Percentiles rank a stretch among this genome's conserved stretches.
phyloP scores from a whole-genome alignment of 345 rosid species.

The Melaleuca quinquenervia region DNA sequence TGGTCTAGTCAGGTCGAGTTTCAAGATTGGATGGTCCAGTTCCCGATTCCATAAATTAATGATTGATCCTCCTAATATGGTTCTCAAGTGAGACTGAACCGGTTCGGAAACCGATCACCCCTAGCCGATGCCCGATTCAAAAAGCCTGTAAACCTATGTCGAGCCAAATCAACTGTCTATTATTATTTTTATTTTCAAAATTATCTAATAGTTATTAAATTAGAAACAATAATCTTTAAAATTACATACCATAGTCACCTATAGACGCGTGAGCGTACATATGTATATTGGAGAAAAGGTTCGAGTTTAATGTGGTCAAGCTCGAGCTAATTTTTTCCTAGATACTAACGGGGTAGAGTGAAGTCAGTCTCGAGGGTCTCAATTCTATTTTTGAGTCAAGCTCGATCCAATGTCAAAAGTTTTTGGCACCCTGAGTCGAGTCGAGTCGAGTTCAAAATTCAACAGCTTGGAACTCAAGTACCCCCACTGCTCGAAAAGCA shows the following conservation, averaged over 20 bases:
- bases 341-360: background rate
- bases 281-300: background rate
- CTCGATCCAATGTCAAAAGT: background rate
- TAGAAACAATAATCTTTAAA: background rate
- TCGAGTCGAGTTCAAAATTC: too few relatives aligned
- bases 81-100: too few relatives aligned
- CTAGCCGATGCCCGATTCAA: background rate
- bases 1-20: too few relatives aligned
- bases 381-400: background rate
- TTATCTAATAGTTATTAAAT: background rate
- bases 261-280: background rate
- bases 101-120: too few relatives aligned
- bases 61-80: too few relatives aligned
- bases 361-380: background rate
- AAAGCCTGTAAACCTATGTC: background rate
- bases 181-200: background rate
- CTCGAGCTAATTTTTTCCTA: background rate
- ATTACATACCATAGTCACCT: background rate
- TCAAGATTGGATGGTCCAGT: too few relatives aligned
- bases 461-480: too few relatives aligned
- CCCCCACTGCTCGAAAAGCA: too few relatives aligned
- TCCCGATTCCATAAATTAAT: too few relatives aligned
- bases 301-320: background rate
- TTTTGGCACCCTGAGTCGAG: background rate
- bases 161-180: background rate